Evolutionary conservation across 495 filamentous ascomycete species (phyloP), one percentile per base, ranked within the genome.

Genomic region (Penicillium ochrochloron): DNA sequence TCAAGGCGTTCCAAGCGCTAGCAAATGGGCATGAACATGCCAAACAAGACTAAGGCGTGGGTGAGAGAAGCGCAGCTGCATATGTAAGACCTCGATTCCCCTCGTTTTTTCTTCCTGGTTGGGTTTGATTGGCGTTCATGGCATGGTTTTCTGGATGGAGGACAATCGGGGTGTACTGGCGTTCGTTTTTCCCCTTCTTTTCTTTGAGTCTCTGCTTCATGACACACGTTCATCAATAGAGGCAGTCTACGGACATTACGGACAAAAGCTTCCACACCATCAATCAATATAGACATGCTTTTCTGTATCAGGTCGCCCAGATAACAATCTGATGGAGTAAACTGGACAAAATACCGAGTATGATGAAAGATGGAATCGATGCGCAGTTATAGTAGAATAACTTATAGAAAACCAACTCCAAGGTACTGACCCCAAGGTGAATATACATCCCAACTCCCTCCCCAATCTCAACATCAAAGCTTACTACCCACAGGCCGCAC

Each of bases 1-100:
- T 91, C 23, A 88, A 81, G 60, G 77, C 79, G 4, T 84, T 90
- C 64, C 76, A 79, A 61, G 57, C 76, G 66, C 39, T 79, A 53
- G 78, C 78, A 9, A 57, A 68, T 64, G 42, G 57, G n/a, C 10
- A 53, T 11, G 63, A 59, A 25, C 51, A 70, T 29, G 59, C 59
- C 27, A 63, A 68, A 19, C 62, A 71, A 27, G 61, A 66, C 41
- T 68, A 55, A 65, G 53, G 31, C 29, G 19, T 34, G 33, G 15
- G 10, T 27, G 14, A 12, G 17, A 11, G 25, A 25, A 25, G 23
- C 27, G 23, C 51, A 42, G 21, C 12, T 64, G 50, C n/a, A 57
- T 58, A 23, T 63, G 31, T 55, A 35, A 0, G 17, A 21, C 17
- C n/a, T 48, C 14, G 57, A 9, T 41, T 50, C 48, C 17, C 12